phyloP scores from a whole-genome alignment of 371 early-diverging fungal genomes.

The Coemansia sp. region DNA sequence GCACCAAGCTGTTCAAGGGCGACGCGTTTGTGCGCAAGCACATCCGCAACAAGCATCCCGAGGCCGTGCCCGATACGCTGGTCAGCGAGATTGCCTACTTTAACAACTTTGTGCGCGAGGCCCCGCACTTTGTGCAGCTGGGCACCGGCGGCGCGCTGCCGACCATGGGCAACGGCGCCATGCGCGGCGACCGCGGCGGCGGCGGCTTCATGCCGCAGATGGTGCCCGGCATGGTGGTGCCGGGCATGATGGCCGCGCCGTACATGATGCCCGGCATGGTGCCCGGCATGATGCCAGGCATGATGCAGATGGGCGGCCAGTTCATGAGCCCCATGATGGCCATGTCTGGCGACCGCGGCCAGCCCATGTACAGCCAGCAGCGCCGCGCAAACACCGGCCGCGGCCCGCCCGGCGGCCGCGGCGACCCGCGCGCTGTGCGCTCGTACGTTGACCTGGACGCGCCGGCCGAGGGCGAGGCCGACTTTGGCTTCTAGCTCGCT shows the following conservation, averaged over 20 bases:
- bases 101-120: conserved; percentile 86
- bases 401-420: conserved; percentile 25
- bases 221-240: conserved; percentile 53
- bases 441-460: conserved; percentile 88
- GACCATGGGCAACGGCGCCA: conserved; percentile 20
- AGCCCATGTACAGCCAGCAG: conserved; percentile 26
- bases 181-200: conserved; percentile 22
- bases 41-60: conserved; percentile 81
- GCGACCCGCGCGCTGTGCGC: conserved; percentile 59
- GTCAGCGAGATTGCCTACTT: conserved; percentile 65
- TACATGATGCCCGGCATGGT: conserved; percentile 48
- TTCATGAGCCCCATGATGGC: conserved; percentile 41
- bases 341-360: conserved; percentile 39
- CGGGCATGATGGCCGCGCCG: conserved; percentile 43
- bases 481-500: conserved; percentile 52
- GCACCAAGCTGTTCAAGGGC: conserved; percentile 93
- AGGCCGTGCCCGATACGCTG: conserved; percentile 58
- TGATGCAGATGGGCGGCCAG: conserved; percentile 50
- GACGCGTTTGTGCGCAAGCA: conserved; percentile 93
- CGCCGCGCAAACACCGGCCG: conserved; percentile 18
- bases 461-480: conserved; percentile 79
- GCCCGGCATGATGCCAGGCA: conserved; percentile 35
- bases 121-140: conserved; percentile 51
- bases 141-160: conserved; percentile 43
- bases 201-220: conserved; percentile 49